These are phyloP conservation scores for Sporopachydermia lactativora DNA, from an alignment of 805 yeast genomes.

Conservation along the genomic window DNA sequence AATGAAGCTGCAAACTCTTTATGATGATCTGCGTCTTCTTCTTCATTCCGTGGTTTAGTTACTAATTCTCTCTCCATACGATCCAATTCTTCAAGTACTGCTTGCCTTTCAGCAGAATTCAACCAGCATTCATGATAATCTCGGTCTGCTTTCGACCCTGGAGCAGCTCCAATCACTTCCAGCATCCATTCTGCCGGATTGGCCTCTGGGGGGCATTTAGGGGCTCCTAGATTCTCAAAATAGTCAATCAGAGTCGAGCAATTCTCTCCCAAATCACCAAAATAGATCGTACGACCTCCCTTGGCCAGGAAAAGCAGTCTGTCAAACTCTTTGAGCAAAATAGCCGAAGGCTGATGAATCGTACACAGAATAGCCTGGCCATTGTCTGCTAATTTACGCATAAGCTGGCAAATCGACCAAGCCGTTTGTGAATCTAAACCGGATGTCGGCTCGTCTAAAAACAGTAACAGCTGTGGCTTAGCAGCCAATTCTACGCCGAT, in stretches of 20 bases:
- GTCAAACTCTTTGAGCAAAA: slow-evolving; percentile 65
- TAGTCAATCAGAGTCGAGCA: slow-evolving; percentile 44
- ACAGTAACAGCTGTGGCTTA: slow-evolving; percentile 43
- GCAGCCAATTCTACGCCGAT: slow-evolving; percentile 59
- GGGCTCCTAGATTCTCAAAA: slow-evolving; percentile 54
- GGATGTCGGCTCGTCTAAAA: slow-evolving; percentile 57
- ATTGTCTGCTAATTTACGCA: slow-evolving; percentile 42
- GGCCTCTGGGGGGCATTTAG: slow-evolving; percentile 50
- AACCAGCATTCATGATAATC: slow-evolving; percentile 52
- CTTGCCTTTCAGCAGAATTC: slow-evolving; percentile 45
- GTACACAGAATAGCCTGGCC: slow-evolving; percentile 62
- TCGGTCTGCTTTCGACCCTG: slow-evolving; percentile 17
- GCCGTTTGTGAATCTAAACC: slow-evolving; percentile 60
- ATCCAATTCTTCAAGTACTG: slow-evolving; percentile 44
- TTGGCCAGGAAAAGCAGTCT: slow-evolving; percentile 52
- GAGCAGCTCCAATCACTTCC: slow-evolving; percentile 28
- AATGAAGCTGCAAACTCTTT: slow-evolving; percentile 31
- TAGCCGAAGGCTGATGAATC: slow-evolving; percentile 79
- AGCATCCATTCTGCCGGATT: slow-evolving; percentile 92
- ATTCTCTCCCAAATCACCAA: slow-evolving; percentile 57
- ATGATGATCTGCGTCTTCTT: slow-evolving; percentile 21
- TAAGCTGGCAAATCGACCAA: slow-evolving; percentile 47
- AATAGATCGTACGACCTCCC: slow-evolving; percentile 66
- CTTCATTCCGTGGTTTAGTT: slow-evolving; percentile 20
- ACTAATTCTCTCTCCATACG: slow-evolving; percentile 48